Base-by-base conservation (phyloP, 345 rosid genomes). In the Viola odorata region DNA sequence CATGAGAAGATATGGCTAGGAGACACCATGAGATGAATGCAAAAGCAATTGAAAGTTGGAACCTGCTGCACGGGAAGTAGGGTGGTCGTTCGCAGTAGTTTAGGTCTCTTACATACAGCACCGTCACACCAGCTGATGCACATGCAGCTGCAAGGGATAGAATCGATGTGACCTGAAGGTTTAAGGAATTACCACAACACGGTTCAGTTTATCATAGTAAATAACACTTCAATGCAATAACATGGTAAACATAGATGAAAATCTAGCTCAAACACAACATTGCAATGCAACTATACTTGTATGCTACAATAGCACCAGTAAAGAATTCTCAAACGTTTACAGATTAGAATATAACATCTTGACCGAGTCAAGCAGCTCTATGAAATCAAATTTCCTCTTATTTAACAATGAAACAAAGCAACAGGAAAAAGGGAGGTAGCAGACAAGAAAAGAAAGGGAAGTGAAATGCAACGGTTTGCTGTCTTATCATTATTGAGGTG, bases 121-220 rank as follows among this genome's bases (percentile, higher is more conserved):
- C 69, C 3, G 50, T 56, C 9, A 76, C 77, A 37, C 77, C 77
- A 10, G 71, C 77, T 15, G 80, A 70, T 4, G 80, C 67, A 55
- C 71, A 65, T 49, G 80, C 77, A 37, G 77, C 80, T 48, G 80
- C 77, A 53, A 76, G 77, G 50, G 80, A 76, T 14, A 76, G 63
- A 37, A 72, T 56, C 4, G 80, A 60, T 32, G 80, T 72, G 15
- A 76, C 80, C 80, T 76, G 74, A 62, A 65, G 65, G 40, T 53
- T 63, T 37, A 50, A 48, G 44, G 5, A 36, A 38, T 48, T 11
- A 38, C 37, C 39, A 42, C 42, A 50, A 12, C 47, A 48, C 11
- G 8, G 51, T 38, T 53, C 37, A 15, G 66, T 63, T 32, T 52
- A 39, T 61, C 23, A 8, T 17, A 23, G 36, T 10, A 50, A 48